Conservation (phyloP, 2,329 filamentous ascomycete species). For the Onygenales sp. region DNA sequence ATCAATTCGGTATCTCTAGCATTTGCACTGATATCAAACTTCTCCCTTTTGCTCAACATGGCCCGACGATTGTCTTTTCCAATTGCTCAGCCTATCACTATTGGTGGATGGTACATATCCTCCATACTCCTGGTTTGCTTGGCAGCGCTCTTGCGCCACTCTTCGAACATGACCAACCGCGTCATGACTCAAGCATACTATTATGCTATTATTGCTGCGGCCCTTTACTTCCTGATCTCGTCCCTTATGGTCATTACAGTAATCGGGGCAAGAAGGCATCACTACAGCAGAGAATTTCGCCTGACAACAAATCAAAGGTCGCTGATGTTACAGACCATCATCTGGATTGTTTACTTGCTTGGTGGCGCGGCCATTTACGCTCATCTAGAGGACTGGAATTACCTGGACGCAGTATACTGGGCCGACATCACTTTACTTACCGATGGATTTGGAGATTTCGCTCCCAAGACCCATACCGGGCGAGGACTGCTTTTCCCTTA, state of each 20-base stretch:
- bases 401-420: conserved; percentile 26
- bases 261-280: conserved; percentile 43
- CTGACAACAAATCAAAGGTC: conserved; percentile 49
- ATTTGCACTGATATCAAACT: conserved; percentile 46
- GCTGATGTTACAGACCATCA: conserved; percentile 36
- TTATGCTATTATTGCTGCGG: conserved; percentile 50
- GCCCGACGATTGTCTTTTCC: conserved; percentile 44
- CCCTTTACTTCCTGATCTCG: conserved; percentile 47
- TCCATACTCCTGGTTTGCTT: conserved; percentile 46
- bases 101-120: conserved; percentile 49
- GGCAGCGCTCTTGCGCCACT: conserved; percentile 36
- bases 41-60: conserved; percentile 51
- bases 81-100: conserved; percentile 50
- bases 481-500: conserved; percentile 26
- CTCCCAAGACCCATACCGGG: conserved; percentile 23
- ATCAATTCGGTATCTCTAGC: conserved; percentile 48
- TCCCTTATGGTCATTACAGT: conserved; percentile 47
- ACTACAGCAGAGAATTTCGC: conserved; percentile 48
- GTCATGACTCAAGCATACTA: conserved; percentile 50
- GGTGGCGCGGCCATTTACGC: conserved; percentile 30
- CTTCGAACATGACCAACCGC: conserved; percentile 31
- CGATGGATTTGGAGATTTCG: conserved; percentile 25
- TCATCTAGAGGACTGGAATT: conserved; percentile 26
- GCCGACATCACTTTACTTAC: conserved; percentile 27
- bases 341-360: conserved; percentile 31